Evolutionary conservation across 1,284 basidiomycete genomes (phyloP).

Genomic region (Puccinia polysora): DNA sequence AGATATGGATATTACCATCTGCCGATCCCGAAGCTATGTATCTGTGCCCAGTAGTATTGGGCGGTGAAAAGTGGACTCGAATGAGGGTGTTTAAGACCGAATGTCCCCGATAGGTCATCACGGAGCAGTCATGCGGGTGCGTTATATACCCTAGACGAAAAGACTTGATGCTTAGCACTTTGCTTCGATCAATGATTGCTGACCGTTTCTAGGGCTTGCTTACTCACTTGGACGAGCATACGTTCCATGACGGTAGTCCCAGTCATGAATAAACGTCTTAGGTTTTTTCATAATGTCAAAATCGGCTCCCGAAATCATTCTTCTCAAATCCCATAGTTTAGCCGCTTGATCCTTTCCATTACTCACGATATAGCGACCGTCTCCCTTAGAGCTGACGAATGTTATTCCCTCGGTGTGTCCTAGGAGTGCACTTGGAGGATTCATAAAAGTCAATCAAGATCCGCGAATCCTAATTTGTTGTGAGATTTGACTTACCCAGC

Average conservation of each 20-base stretch:
- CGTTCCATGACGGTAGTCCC: conserved; percentile 69
- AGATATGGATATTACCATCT: conserved; percentile 64
- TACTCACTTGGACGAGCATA: conserved; percentile 45
- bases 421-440: neutral
- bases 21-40: conserved; percentile 87
- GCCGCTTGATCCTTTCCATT: conserved; percentile 95
- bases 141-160: conserved; percentile 4
- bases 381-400: conserved; percentile 58
- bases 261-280: conserved; percentile 64
- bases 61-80: conserved; percentile 88
- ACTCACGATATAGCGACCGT: conserved; percentile 91
- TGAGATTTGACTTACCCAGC: conserved; percentile 86
- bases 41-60: conserved; percentile 80
- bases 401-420: conserved; percentile 48
- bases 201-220: neutral
- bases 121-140: conserved; percentile 79
- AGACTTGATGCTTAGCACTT: neutral
- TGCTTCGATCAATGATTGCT: neutral
- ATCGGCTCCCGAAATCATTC: conserved; percentile 73
- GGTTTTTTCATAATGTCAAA: conserved; percentile 57
- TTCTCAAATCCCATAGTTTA: conserved; percentile 88
- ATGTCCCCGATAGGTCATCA: conserved; percentile 94
- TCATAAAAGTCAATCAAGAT: neutral
- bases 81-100: conserved; percentile 87
- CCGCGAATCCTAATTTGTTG: conserved; percentile 58